Evolutionary conservation across 345 rosid species (phyloP), one percentile per base, ranked within the genome.

Genomic region (Eucalyptus cladocalyx): DNA sequence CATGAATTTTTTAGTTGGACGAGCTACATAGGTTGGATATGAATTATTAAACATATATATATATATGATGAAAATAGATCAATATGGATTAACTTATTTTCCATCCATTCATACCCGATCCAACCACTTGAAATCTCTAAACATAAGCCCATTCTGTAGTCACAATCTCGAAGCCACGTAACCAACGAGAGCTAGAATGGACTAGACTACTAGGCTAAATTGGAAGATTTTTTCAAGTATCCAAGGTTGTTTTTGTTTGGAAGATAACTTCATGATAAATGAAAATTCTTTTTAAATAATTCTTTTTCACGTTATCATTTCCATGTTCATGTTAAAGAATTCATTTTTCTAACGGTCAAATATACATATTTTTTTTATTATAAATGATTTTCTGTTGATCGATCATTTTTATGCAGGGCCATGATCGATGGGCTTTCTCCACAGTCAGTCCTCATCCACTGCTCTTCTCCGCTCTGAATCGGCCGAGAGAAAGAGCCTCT

Each of bases 201-300:
- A 19, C 40, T 19, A 3, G 26, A 37, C 15, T 5, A 37, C 3
- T 5, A 19, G 43, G 8, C 4, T 69, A 37, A 34, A 17, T 69
- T 34, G 11, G 13, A 69, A 69, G 42, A 17, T 34, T 34, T 34
- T 69, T 32, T 3, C 9, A 0, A 51, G 0, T 18, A 65, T 19
- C 15, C 2, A 65, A n/a, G 9, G 28, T 0, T 21, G 8, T 10
- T 14, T 18, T 37, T 19, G 4, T 72, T 72, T 72, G 3, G 5
- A 19, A 11, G 43, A 34, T 34, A 18, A 34, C 1, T 34, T 19
- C 8, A 19, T 0, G 9, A 1, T 40, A 37, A 72, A 19, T 2
- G 26, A 19, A 72, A 37, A 21, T 37, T 2, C 19, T 18, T 69
- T 34, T 69, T 9, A 9, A 0, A 72, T 5, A 34, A 34, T 16